Evolutionary conservation across 2,329 filamentous ascomycete species (phyloP), one percentile per base, ranked within the genome.

Genomic region (Furcasterigmium sp.): DNA sequence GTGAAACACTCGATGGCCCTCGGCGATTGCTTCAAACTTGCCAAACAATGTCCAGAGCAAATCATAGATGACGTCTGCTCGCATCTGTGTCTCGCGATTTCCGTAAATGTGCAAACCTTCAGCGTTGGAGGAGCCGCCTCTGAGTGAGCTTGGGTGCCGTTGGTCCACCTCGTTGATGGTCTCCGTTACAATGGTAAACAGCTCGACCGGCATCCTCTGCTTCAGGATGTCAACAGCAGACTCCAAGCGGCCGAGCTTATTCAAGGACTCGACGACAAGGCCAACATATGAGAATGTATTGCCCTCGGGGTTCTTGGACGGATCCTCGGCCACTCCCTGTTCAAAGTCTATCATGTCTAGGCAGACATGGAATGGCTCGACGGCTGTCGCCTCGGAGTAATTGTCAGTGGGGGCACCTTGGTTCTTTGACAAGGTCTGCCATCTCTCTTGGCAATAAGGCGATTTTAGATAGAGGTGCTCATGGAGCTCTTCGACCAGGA

Each of bases 391-490:
- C 13, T 75, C 68, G n/a, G 65, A 59, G 45, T 72, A 73, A 29
- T 61, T 67, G 40, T 77, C 73, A 35, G 67, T 69, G 47, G 67
- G 69, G 3, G 70, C 68, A 38, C 78, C 73, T 50, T 87, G 83
- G 29, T 76, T 78, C 53, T 84, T 85, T 29, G 84, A 76, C 46
- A 95, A 80, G 46, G 78, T 79, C 63, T 95, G 94, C 93, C 93
- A 98, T 52, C 93, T 77, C 60, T 95, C 89, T 59, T 95, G 90
- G 59, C 91, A 97, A 60, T 98, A 98, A 0, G 91, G 93, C 4
- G 91, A 97, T 61, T 97, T 97, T 30, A 98, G 80, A 59, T 98
- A 98, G 4, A 98, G 75, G 65, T 98, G 93, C 60, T 95, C 93
- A 60, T 98, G 93, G 26, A 98, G 73, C 63, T 98, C 93, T 61